Base-by-base conservation (phyloP, 1,139 yeast species). In the Kodamaea derodonti region DNA sequence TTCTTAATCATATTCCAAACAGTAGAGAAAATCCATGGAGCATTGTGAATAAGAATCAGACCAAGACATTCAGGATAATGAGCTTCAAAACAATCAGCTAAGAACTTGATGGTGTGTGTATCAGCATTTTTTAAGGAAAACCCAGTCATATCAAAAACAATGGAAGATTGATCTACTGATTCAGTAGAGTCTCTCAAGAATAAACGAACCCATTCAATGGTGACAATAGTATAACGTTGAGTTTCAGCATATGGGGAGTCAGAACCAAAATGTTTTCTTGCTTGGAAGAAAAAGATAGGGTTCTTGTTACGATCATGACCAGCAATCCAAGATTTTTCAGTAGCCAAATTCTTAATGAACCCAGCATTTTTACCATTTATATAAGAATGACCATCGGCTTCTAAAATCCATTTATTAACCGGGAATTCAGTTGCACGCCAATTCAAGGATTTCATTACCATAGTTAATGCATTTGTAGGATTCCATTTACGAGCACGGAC, bases 21-120 rank as follows among this genome's bases (percentile, higher is more conserved):
- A 6, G 72, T 64, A 17, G 65, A 60, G 45, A 69, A 69, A 30
- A 69, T 64, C 75, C 75, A 69, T n/a, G 75, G 75, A 4, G 75
- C 74, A 38, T 67, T 68, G 46, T 58, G 67, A 39, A 69, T 62
- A 32, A 66, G 55, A 24, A 69, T 57, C 17, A 47, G 45, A 6
- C 69, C 72, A 54, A 69, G 63, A 39, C 60, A 57, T 47, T 69
- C 74, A n/a, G 75, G 75, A 43, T 68, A 69, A 40, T 69, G 70
- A 7, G 74, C 73, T 50, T 69, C 74, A 42, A 69, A 67, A 24
- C 61, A 64, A 34, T 64, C 68, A 17, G 71, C 69, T 42, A 69
- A 58, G 38, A 69, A 69, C 46, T 69, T 69, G 39, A 68, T 62
- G 10, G 72, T 59, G 29, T 62, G 59, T 42, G 64, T 60, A 48